These are phyloP conservation scores for Centaurea solstitialis DNA, from an alignment of 129 eudicot species.

Conservation along the genomic window DNA sequence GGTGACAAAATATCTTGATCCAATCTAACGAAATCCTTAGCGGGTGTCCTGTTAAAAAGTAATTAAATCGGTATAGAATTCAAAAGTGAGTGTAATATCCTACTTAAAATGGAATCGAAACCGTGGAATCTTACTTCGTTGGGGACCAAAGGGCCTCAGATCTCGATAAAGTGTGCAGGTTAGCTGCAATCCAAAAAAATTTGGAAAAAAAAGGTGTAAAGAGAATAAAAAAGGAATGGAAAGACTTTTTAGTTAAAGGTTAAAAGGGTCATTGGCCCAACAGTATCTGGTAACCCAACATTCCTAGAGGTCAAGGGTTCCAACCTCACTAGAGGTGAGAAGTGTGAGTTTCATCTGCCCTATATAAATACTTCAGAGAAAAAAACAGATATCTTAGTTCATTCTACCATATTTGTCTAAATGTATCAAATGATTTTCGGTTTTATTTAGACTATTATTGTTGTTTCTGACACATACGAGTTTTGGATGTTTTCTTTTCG, in stretches of 20 bases:
- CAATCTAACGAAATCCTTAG: slow-evolving; percentile 84
- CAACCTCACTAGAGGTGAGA: background rate
- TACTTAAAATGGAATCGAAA: background rate
- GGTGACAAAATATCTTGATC: slow-evolving; percentile 97
- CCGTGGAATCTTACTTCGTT: slow-evolving; percentile 53
- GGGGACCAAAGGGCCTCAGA: slow-evolving; percentile 77
- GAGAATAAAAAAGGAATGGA: background rate
- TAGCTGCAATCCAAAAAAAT: slow-evolving; percentile 48
- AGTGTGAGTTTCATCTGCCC: background rate
- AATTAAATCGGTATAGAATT: slow-evolving; percentile 16
- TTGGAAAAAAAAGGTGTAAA: background rate
- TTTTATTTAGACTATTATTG: background rate
- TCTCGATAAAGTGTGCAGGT: slow-evolving; percentile 57
- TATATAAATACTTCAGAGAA: too few species aligned
- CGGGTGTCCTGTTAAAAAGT: slow-evolving; percentile 52
- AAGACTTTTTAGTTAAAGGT: background rate
- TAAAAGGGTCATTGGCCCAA: background rate
- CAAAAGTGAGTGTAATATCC: background rate
- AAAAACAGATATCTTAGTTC: background rate
- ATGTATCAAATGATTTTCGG: background rate
- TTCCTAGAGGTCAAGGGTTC: too few species aligned
- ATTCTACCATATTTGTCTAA: background rate
- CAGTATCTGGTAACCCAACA: background rate
- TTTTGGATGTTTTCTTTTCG: background rate
- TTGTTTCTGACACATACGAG: background rate